A percentile compares a stretch with the other conserved stretches of the same genome.
Conservation (phyloP, 169 alveolate genomes). For the Toxoplasma gondii region DNA sequence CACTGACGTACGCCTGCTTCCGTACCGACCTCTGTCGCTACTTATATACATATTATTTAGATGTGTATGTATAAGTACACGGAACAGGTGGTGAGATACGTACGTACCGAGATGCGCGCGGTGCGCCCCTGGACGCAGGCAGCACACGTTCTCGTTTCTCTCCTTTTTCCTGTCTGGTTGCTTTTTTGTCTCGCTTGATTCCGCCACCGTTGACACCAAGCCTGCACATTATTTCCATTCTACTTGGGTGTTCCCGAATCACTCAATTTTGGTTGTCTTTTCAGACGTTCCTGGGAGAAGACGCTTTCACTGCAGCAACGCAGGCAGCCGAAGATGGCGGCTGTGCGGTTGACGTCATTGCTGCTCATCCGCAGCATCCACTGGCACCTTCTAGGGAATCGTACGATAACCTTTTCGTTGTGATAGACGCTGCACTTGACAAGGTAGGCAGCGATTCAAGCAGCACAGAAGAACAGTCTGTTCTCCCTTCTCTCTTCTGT, state of each 20-base stretch:
- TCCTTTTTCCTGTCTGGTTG: not conserved
- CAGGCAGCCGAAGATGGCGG: not conserved
- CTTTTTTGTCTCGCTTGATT: not conserved
- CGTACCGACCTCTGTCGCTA: too few species aligned
- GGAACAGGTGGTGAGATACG: too few species aligned
- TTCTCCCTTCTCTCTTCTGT: not conserved
- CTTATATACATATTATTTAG: too few species aligned
- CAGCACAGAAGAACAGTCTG: not conserved
- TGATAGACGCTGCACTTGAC: not conserved
- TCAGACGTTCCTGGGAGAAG: slow-evolving; percentile 7
- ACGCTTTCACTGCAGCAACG: not conserved
- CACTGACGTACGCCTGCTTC: too few species aligned
- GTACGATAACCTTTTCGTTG: not conserved
- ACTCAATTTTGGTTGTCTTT: not conserved
- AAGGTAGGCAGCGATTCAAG: not conserved
- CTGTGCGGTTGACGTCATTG: not conserved
- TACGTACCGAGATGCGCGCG: too few species aligned
- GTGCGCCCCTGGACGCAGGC: too few species aligned
- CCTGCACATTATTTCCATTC: not conserved
- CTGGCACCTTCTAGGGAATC: not conserved
- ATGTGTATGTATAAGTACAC: too few species aligned
- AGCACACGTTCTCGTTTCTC: not conserved
- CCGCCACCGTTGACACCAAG: too few species aligned
- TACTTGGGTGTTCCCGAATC: not conserved
- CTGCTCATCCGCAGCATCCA: not conserved